Evolutionary conservation across 2,329 filamentous ascomycete genomes (phyloP).

Genomic region (Colletotrichum liaoningense): DNA sequence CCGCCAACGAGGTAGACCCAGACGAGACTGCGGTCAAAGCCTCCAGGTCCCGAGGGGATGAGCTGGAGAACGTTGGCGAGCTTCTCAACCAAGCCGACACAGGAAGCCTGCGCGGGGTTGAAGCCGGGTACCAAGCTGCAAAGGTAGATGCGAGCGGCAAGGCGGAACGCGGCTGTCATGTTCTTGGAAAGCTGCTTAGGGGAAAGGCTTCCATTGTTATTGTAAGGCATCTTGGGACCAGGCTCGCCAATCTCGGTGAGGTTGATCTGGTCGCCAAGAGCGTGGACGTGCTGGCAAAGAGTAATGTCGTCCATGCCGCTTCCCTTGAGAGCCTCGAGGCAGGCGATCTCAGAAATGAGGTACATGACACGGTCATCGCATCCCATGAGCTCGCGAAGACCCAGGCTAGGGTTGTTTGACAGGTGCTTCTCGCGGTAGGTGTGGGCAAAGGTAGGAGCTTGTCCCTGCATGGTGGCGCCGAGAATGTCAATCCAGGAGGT

Average conservation of each 20-base stretch:
- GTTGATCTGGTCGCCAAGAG: slow-evolving; percentile 88
- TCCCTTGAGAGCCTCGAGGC: slow-evolving; percentile 88
- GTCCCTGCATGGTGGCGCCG: slow-evolving; percentile 90
- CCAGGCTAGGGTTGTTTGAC: slow-evolving; percentile 72
- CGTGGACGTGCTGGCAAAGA: slow-evolving; percentile 88
- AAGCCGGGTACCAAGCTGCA: slow-evolving; percentile 94
- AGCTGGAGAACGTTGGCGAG: slow-evolving; percentile 81
- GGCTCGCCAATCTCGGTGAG: slow-evolving; percentile 77
- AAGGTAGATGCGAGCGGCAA: slow-evolving; percentile 95
- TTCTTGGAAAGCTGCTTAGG: slow-evolving; percentile 88
- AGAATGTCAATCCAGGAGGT: slow-evolving; percentile 97
- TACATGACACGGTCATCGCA: slow-evolving; percentile 99
- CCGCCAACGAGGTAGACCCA: slow-evolving; percentile 95
- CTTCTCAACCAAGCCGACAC: slow-evolving; percentile 80
- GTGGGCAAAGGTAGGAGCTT: slow-evolving; percentile 88
- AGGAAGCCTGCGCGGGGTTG: slow-evolving; percentile 78
- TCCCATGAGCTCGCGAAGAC: slow-evolving; percentile 93
- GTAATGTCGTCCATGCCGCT: slow-evolving; percentile 87
- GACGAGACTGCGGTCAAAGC: slow-evolving; percentile 89
- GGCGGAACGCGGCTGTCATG: slow-evolving; percentile 90
- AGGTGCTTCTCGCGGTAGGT: slow-evolving; percentile 97
- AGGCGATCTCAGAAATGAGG: slow-evolving; percentile 96
- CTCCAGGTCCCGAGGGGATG: slow-evolving; percentile 83
- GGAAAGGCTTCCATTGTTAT: slow-evolving; percentile 78
- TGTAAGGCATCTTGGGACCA: slow-evolving; percentile 70